Conservation (phyloP, 2,329 filamentous ascomycete species). For the Mariannaea sp. region DNA sequence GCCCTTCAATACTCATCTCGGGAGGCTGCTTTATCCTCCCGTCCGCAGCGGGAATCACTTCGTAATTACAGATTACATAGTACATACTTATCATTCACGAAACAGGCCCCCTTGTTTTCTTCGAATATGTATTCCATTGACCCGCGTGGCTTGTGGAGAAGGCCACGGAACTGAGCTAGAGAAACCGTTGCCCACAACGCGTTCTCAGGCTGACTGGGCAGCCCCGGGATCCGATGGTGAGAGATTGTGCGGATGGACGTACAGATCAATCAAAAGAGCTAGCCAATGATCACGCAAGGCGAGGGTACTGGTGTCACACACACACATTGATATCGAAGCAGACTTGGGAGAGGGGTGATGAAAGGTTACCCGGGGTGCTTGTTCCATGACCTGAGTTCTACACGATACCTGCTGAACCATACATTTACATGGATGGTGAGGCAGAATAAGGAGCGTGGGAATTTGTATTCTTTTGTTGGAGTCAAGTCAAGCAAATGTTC, state of each 20-base stretch:
- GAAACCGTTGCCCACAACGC: conserved; percentile 15
- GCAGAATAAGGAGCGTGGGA: too few relatives aligned
- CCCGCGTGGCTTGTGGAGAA: conserved; percentile 39
- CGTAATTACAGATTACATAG: too few relatives aligned
- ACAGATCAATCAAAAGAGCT: conserved; percentile 23
- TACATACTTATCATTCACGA: conserved; percentile 11
- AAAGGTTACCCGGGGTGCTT: too few relatives aligned
- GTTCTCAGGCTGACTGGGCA: conserved; percentile 19
- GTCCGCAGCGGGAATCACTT: too few relatives aligned
- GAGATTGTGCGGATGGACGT: conserved; percentile 37
- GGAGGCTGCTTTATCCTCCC: conserved; percentile 7
- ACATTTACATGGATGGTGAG: too few relatives aligned
- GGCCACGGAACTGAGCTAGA: conserved; percentile 16
- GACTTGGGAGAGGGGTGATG: neutral
- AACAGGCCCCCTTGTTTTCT: conserved; percentile 22
- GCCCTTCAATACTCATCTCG: conserved; percentile 18
- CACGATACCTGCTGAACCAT: too few relatives aligned
- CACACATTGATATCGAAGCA: neutral
- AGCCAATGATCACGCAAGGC: conserved; percentile 6
- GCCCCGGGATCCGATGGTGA: conserved; percentile 20
- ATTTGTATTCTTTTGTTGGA: too few relatives aligned
- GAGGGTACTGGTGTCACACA: neutral
- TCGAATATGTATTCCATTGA: conserved; percentile 34
- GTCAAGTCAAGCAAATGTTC: too few relatives aligned
- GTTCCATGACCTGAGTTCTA: too few relatives aligned